These are phyloP conservation scores for Sporothrix inflata DNA, from an alignment of 2,329 filamentous ascomycete genomes.

Conservation along the genomic window DNA sequence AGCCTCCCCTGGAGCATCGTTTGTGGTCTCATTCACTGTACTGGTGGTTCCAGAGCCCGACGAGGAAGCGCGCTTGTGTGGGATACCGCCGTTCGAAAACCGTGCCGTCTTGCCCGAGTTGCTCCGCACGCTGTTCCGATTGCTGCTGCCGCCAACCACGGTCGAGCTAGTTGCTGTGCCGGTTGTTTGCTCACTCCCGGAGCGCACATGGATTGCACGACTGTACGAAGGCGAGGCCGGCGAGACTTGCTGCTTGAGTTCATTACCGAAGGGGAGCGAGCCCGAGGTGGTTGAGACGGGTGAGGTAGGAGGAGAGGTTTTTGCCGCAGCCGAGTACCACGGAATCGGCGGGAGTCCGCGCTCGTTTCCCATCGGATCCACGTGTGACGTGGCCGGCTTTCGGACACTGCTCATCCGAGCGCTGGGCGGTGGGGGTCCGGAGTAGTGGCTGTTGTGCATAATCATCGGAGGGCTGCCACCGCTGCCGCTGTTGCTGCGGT, in stretches of 20 bases:
- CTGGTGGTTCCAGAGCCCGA: constrained; percentile 25
- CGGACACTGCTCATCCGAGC: not conserved
- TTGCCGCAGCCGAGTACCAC: constrained; percentile 10
- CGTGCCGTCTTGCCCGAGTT: constrained; percentile 16
- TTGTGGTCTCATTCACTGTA: constrained; percentile 7
- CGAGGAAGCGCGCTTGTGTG: constrained; percentile 27
- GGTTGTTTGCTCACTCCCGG: constrained; percentile 26
- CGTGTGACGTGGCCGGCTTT: not conserved
- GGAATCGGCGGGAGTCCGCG: constrained; percentile 32
- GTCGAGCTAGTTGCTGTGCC: constrained; percentile 29
- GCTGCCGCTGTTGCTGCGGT: not conserved
- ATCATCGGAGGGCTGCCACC: not conserved
- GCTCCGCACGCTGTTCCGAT: constrained; percentile 30
- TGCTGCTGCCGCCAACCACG: constrained; percentile 28
- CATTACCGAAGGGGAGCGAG: not conserved
- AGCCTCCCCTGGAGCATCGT: not conserved
- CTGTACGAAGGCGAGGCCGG: not conserved
- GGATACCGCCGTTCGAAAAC: not conserved
- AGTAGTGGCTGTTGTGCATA: constrained; percentile 27
- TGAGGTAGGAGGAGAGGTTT: constrained; percentile 7
- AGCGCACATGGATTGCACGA: constrained; percentile 23
- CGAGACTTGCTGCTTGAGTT: not conserved
- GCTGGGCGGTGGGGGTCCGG: constrained; percentile 29
- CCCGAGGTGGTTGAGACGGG: constrained; percentile 14
- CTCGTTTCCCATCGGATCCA: constrained; percentile 8